Evolutionary conservation across 805 yeast species (phyloP).

Genomic region (Zygotorulaspora sp.): DNA sequence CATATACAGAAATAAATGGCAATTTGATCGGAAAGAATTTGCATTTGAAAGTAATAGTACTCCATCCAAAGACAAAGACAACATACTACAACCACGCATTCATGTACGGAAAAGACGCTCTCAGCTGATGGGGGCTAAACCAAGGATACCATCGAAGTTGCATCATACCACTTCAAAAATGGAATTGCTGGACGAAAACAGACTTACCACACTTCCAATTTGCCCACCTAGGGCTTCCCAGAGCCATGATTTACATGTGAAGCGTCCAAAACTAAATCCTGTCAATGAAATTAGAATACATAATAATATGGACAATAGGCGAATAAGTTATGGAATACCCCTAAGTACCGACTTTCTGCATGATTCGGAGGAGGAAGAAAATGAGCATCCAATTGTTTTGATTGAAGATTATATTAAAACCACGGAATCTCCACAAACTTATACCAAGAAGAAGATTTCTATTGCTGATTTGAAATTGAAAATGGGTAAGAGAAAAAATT

Average conservation of each 20-base stretch:
- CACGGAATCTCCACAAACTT: slow-evolving; percentile 3
- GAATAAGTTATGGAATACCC: slow-evolving; percentile 17
- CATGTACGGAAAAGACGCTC: slow-evolving; percentile 24
- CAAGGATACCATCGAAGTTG: slow-evolving; percentile 26
- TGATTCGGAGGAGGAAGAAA: slow-evolving; percentile 11
- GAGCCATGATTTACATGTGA: slow-evolving; percentile 1
- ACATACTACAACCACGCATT: slow-evolving; percentile 9
- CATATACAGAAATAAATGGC: slow-evolving; percentile 25
- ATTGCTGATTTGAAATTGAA: slow-evolving; percentile 28
- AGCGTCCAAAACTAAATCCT: slow-evolving; percentile 15
- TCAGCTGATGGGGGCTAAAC: slow-evolving; percentile 30
- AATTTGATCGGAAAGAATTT: slow-evolving; percentile 27
- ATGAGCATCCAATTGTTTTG: slow-evolving; percentile 25
- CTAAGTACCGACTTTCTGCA: slow-evolving; percentile 1
- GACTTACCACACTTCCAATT: slow-evolving; percentile 30
- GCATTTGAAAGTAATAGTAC: slow-evolving; percentile 32
- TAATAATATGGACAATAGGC: slow-evolving; percentile 12
- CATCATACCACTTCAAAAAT: slow-evolving; percentile 27
- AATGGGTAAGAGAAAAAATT: slow-evolving; percentile 19
- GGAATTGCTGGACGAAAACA: slow-evolving; percentile 30
- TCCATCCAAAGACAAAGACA: slow-evolving; percentile 24
- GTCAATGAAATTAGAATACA: slow-evolving; percentile 21
- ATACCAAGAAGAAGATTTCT: slow-evolving; percentile 25
- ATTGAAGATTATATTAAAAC: slow-evolving; percentile 31
- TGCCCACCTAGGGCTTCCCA: slow-evolving; percentile 23